Evolutionary conservation across 1,284 basidiomycete genomes (phyloP).

Genomic region (Sparassis latifolia): DNA sequence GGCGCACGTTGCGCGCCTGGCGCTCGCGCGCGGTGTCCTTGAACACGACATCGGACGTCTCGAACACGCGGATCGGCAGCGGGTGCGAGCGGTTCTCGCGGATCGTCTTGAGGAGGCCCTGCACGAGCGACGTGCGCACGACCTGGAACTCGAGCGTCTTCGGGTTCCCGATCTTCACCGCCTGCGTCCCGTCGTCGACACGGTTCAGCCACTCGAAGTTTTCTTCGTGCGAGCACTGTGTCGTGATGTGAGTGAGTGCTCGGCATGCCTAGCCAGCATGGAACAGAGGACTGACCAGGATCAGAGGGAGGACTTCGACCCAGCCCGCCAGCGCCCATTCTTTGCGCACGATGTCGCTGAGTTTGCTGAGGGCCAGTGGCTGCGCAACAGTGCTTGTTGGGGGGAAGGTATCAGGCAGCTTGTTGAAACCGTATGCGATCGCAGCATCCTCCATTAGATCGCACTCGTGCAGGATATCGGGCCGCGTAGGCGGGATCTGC

Average conservation of each 20-base stretch:
- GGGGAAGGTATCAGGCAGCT: conserved; percentile 88
- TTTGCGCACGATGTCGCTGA: conserved; percentile 82
- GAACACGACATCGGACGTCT: conserved; percentile 89
- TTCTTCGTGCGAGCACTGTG: conserved; percentile 94
- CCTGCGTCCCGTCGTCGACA: conserved; percentile 73
- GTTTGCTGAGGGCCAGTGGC: conserved; percentile 85
- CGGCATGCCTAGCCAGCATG: no score
- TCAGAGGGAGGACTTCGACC: conserved; percentile 92
- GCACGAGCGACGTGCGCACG: conserved; percentile 91
- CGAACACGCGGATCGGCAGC: conserved; percentile 91
- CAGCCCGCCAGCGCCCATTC: conserved; percentile 96
- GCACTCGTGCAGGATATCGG: conserved; percentile 97
- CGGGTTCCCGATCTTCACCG: conserved; percentile 92
- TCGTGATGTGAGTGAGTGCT: neutral
- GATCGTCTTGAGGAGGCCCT: conserved; percentile 93
- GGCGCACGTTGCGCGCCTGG: conserved; percentile 82
- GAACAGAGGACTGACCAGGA: conserved; percentile 58
- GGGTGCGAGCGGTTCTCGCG: conserved; percentile 95
- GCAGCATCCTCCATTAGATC: conserved; percentile 98
- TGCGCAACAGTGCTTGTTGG: conserved; percentile 94
- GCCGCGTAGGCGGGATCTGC: conserved; percentile 83
- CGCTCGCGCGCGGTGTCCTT: conserved; percentile 79
- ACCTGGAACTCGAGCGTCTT: conserved; percentile 98
- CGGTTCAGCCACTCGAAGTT: conserved; percentile 94
- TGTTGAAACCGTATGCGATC: conserved; percentile 98